These are phyloP conservation scores for Ceratocystis alfenasii DNA, from an alignment of 2,329 filamentous ascomycete genomes.

Conservation along the genomic window DNA sequence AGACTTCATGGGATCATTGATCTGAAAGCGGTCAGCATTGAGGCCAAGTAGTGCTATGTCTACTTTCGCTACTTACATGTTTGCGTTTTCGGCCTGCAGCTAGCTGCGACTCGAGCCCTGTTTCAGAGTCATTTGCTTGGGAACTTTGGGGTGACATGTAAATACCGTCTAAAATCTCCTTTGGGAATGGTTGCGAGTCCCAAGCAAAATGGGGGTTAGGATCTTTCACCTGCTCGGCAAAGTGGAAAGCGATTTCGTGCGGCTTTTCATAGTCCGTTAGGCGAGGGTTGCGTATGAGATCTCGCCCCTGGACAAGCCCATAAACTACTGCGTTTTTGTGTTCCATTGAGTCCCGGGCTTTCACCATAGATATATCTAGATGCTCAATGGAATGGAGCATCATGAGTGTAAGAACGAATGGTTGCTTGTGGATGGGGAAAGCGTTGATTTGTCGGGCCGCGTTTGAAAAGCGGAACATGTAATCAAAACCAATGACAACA, in stretches of 20 bases:
- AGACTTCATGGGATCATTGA: conserved; percentile 12
- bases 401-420: conserved; percentile 39
- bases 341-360: conserved; percentile 32
- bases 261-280: conserved; percentile 32
- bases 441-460: conserved; percentile 25
- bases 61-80: conserved; percentile 31
- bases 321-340: conserved; percentile 37
- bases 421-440: conserved; percentile 28
- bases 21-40: not conserved
- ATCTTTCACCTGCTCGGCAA: conserved; percentile 36
- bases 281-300: conserved; percentile 34
- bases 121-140: conserved; percentile 4
- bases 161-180: conserved; percentile 39
- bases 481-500: conserved; percentile 43
- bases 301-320: conserved; percentile 30
- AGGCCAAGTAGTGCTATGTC: not conserved
- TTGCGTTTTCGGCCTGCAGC: conserved; percentile 34
- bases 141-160: conserved; percentile 30
- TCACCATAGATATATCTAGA: conserved; percentile 37
- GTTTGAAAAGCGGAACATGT: conserved; percentile 35
- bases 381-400: conserved; percentile 45
- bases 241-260: conserved; percentile 37
- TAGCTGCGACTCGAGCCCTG: conserved; percentile 7
- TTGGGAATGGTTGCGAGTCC: conserved; percentile 38
- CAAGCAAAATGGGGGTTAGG: conserved; percentile 34